A percentile compares a stretch with the other conserved stretches of the same genome.
Conservation (phyloP, 192 early-diverging fungal species). For the Coemansia sp. region DNA sequence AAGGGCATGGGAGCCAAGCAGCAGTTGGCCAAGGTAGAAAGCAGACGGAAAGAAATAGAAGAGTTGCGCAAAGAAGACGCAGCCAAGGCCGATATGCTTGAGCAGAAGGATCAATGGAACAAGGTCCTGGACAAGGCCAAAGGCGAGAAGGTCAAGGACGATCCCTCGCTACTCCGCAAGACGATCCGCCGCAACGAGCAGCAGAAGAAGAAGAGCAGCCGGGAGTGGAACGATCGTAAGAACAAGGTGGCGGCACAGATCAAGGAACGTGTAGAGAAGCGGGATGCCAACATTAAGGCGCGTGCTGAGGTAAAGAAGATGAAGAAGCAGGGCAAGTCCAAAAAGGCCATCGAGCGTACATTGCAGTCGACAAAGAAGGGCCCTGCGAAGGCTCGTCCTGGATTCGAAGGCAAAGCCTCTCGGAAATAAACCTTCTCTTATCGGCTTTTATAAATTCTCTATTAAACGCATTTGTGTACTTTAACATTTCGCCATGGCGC, state of each 20-base stretch:
- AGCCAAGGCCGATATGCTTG: slow-evolving; percentile 63
- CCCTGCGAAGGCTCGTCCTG: slow-evolving; percentile 38
- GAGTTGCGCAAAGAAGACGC: slow-evolving; percentile 62
- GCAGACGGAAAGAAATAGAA: slow-evolving; percentile 73
- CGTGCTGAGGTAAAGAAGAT: slow-evolving; percentile 75
- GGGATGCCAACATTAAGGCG: slow-evolving; percentile 81
- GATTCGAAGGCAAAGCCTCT: slow-evolving; percentile 46
- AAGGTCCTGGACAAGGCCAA: slow-evolving; percentile 75
- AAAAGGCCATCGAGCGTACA: slow-evolving; percentile 57
- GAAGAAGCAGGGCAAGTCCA: slow-evolving; percentile 65
- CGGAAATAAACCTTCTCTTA: slow-evolving; percentile 10
- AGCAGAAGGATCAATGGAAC: slow-evolving; percentile 79
- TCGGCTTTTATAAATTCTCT: no score
- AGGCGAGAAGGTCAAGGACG: slow-evolving; percentile 93
- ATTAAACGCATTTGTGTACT: background rate
- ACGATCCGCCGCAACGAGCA: slow-evolving; percentile 82
- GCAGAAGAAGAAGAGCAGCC: slow-evolving; percentile 78
- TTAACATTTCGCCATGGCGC: slow-evolving; percentile 7
- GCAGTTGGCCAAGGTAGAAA: slow-evolving; percentile 66
- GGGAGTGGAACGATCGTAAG: slow-evolving; percentile 81
- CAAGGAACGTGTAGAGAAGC: slow-evolving; percentile 71
- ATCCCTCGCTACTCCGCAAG: slow-evolving; percentile 85
- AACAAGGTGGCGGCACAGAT: slow-evolving; percentile 61
- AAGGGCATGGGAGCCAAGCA: slow-evolving; percentile 53
- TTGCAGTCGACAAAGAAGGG: slow-evolving; percentile 28